Base-by-base conservation (phyloP, 768 basidiomycete species). In the Sarcodon aspratus region DNA sequence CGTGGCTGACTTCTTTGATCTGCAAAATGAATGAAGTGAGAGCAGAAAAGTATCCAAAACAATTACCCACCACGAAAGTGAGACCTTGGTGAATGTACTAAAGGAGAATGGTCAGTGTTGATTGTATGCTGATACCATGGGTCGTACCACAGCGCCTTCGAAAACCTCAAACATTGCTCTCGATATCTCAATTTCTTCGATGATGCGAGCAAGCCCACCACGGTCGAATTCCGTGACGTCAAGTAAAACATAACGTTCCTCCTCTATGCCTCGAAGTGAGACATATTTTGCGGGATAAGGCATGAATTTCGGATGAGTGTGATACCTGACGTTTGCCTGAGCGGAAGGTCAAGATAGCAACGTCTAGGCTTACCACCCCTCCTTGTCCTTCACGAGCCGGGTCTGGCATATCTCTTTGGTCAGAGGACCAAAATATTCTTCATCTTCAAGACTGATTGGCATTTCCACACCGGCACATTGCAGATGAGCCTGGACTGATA, bases 391-490 rank as follows among this genome's bases (percentile, higher is more conserved):
- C 10, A 65, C 61, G 3, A 95, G 69, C 33, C 73, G 70, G 4
- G 69, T 63, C 40, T 80, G 69, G 56, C 87, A 91, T 13, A 93
- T 59, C 36, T 74, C 69, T 11, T 66, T 66, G 46, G 80, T 70
- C 44, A 66, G 57, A 5, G 76, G 70, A 7, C 87, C 91, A 58
- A 95, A 95, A 65, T 83, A 94, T 13, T 62, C 56, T 33, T 69
- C 67, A 53, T 93, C 92, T 11, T 76, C 77, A 0, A 64, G 52
- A 13, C 75, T 77, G 18, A 93, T 55, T 0, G 91, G 91, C 77
- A 95, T 85, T 63, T 94, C 92, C 48, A 82, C 70, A 0, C 78
- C 87, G 13, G 91, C 92, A 54, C 90, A 95, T 59, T 94, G 92
- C 10, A 94, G 62, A 59, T 93, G 91, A 6, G 79, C 83, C 69